Evolutionary conservation across 1,284 basidiomycete species (phyloP).

Genomic region (Cryptococcus jaspeensis): DNA sequence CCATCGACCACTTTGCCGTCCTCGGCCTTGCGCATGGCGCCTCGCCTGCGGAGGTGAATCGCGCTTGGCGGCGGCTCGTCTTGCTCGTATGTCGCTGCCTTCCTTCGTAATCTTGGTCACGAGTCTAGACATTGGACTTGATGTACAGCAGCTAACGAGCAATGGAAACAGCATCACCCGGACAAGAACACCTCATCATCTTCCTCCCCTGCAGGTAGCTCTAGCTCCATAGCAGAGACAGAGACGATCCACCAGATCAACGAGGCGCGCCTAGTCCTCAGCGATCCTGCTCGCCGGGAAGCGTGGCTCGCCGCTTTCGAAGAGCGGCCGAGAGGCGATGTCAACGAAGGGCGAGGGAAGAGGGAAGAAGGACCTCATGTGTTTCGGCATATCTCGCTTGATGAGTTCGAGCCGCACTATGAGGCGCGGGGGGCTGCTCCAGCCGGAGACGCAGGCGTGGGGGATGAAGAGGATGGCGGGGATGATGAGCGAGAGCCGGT

Average conservation of each 20-base stretch:
- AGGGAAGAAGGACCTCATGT: conserved; percentile 24
- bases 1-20: conserved; percentile 38
- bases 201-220: not conserved
- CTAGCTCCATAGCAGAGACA: not conserved
- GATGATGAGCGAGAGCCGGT: conserved; percentile 26
- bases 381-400: conserved; percentile 38
- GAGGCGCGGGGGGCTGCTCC: not conserved
- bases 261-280: conserved; percentile 47
- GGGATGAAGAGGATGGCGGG: conserved; percentile 3
- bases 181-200: conserved; percentile 27
- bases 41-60: conserved; percentile 33
- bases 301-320: conserved; percentile 4
- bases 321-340: not conserved
- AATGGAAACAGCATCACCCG: conserved; percentile 36
- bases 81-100: conserved; percentile 30
- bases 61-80: conserved; percentile 43
- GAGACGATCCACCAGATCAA: conserved; percentile 40
- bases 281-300: conserved; percentile 21
- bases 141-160: not conserved
- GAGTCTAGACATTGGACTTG: too few species aligned
- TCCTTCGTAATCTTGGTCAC: not conserved
- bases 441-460: not conserved
- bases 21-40: conserved; percentile 39
- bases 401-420: conserved; percentile 34
- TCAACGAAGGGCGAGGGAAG: not conserved